These are phyloP conservation scores for Colletotrichum lupini DNA, from an alignment of 2,329 filamentous ascomycete genomes.

Conservation along the genomic window DNA sequence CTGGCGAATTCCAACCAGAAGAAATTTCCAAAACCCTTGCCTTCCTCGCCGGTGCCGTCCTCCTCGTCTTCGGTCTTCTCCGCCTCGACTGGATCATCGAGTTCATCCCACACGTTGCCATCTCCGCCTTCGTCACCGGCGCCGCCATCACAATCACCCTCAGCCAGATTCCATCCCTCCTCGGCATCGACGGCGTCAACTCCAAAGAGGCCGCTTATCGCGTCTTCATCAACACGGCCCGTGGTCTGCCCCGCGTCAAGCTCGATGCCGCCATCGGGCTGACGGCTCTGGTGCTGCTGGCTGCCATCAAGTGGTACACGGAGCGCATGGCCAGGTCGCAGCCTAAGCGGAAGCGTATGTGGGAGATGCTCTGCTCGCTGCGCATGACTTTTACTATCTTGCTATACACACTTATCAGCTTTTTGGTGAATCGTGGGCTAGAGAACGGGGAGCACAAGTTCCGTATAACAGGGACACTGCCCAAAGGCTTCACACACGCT, in stretches of 20 bases:
- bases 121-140: conserved; percentile 66
- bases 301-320: conserved; percentile 66
- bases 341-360: conserved; percentile 70
- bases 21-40: conserved; percentile 60
- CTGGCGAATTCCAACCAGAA: conserved; percentile 40
- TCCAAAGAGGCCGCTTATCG: conserved; percentile 59
- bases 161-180: conserved; percentile 61
- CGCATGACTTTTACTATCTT: conserved; percentile 81
- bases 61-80: conserved; percentile 60
- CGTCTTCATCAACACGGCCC: conserved; percentile 64
- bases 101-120: conserved; percentile 63
- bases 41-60: conserved; percentile 59
- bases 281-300: conserved; percentile 75
- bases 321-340: conserved; percentile 68
- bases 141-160: conserved; percentile 61
- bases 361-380: conserved; percentile 80
- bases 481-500: conserved; percentile 70
- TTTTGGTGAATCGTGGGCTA: conserved; percentile 69
- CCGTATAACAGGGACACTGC: conserved; percentile 65
- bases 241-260: conserved; percentile 57
- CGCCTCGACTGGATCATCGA: conserved; percentile 66
- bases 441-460: conserved; percentile 63
- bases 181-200: conserved; percentile 62
- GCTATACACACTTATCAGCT: conserved; percentile 80
- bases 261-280: conserved; percentile 81